Evolutionary conservation across 768 basidiomycete genomes (phyloP), one percentile per base, ranked within the genome.

Genomic region (Zangia roseola): DNA sequence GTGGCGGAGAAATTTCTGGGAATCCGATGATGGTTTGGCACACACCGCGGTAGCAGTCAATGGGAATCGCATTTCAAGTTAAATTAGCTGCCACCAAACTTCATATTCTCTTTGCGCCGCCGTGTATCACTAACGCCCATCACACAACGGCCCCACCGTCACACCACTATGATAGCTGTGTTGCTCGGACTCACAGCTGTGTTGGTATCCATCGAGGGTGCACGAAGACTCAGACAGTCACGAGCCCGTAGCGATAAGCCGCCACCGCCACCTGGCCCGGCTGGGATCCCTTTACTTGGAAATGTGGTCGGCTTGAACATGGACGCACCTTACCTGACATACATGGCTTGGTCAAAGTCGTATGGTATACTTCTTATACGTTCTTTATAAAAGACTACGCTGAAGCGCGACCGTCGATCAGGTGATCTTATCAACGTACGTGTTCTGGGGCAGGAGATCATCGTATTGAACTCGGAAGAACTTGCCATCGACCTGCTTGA

Each of bases 401-500:
- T 14, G 5, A 42, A 3, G 14, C n/a, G 24, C n/a, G 4, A 14
- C 10, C 4, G 1, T 13, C 19, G 1, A 16, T 23, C 20, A 53
- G 49, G 53, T 3, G 53, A 47, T 12, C 45, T 59, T 16, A 35
- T 57, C 10, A 31, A 49, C n/a, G 23, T 16, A 0, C 40, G 35
- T 19, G 55, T 79, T 21, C 62, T 82, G 43, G 69, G 72, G 28
- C 71, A 76, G 49, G 68, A 75, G 3, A 69, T 82, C 59, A 56
- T 83, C 43, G 65, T 82, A 40, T 58, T 84, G 40, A 81, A 76
- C 63, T 73, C 71, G 57, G 59, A 74, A 49, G 65, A 76, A 52
- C 71, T 69, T 13, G 73, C 72, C 25, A 67, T 68, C 19, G 78
- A 79, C 37, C 62, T 83, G 26, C 62, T 83, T 26, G 81, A 82